These are phyloP conservation scores for Candida argentea DNA, from an alignment of 805 yeast species.

Conservation along the genomic window DNA sequence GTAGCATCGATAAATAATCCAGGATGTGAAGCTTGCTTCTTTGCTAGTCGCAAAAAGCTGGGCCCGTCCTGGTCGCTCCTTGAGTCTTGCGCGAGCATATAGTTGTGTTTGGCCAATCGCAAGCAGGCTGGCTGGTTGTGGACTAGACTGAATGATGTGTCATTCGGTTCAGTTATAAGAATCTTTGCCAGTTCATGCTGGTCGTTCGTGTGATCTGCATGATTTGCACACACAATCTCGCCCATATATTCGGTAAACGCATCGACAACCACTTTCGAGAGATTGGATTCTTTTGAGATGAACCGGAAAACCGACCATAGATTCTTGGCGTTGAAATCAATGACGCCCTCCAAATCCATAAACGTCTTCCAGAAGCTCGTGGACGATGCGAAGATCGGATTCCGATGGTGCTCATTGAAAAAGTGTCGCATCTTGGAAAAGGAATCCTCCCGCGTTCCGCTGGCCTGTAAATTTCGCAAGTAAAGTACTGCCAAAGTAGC, in stretches of 20 bases:
- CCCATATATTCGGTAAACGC: constrained; percentile 22
- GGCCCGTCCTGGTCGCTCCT: constrained; percentile 6
- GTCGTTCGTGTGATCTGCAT: too few species aligned
- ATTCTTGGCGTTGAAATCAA: constrained; percentile 33
- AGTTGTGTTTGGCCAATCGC: constrained; percentile 15
- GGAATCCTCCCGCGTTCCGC: constrained; percentile 1
- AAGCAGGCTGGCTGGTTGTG: constrained; percentile 15
- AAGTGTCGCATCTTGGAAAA: constrained; percentile 11
- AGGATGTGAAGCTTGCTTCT: constrained; percentile 22
- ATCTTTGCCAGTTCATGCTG: too few species aligned
- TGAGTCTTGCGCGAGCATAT: constrained; percentile 6
- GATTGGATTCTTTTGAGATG: constrained; percentile 32
- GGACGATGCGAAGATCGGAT: constrained; percentile 27
- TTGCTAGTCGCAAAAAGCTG: constrained; percentile 8
- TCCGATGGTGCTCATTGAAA: constrained; percentile 17
- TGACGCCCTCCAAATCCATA: constrained; percentile 41
- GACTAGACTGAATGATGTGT: constrained; percentile 16
- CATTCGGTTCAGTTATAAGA: too few species aligned
- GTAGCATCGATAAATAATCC: constrained; percentile 21
- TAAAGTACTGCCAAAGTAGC: constrained; percentile 25
- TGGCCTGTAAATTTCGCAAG: constrained; percentile 16
- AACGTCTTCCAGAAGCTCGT: constrained; percentile 47
- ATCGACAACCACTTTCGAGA: constrained; percentile 42
- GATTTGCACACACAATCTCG: constrained; percentile 12
- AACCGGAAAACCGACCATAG: constrained; percentile 35